Evolutionary conservation across 495 filamentous ascomycete species (phyloP), one percentile per base, ranked within the genome.

Genomic region (Daldinia childiae): DNA sequence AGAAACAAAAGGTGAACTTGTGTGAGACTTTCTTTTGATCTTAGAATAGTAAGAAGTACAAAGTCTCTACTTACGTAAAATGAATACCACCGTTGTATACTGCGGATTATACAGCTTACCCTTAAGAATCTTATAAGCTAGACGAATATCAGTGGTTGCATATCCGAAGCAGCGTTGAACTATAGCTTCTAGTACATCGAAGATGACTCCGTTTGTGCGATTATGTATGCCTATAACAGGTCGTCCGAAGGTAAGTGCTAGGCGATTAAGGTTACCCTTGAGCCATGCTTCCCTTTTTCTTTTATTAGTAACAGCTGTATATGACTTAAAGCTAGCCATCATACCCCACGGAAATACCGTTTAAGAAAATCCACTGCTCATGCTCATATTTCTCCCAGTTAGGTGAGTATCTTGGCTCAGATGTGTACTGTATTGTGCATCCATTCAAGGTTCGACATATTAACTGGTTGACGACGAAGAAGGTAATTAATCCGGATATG

Each of bases 341-440:
- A 27, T 52, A 52, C 50, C 50, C 50, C 24, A 52, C 24, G 26
- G 50, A 52, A 29, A 52, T 9, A 3, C 50, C 50, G 12, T 52
- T 52, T 29, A 52, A 52, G 50, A 52, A 52, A 15, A 52, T 52
- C 50, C 50, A 52, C 19, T 52, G 50, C 24, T 52, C 50, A 4
- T 52, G 4, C 14, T 52, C 50, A 12, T 15, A 52, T 1, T 14
- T 29, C 24, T 52, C 50, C 26, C 12, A 52, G 14, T 52, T 15
- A 26, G 50, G 50, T 1, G 50, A 27, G 15, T 52, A 52, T 29
- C 15, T 52, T 7, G 26, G 50, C 6, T 52, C 50, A 12, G 50
- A 52, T 27, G 24, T 52, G 15, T 52, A 52, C 3, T 52, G 50
- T 26, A 52, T 52, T 15, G 50, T 52, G 6, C 24, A n/a, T 12